Percentiles rank a stretch among this genome's conserved stretches.
Evolutionary conservation across 202 grass and related monocot species (phyloP).

Genomic region (Saccharum hybrid): DNA sequence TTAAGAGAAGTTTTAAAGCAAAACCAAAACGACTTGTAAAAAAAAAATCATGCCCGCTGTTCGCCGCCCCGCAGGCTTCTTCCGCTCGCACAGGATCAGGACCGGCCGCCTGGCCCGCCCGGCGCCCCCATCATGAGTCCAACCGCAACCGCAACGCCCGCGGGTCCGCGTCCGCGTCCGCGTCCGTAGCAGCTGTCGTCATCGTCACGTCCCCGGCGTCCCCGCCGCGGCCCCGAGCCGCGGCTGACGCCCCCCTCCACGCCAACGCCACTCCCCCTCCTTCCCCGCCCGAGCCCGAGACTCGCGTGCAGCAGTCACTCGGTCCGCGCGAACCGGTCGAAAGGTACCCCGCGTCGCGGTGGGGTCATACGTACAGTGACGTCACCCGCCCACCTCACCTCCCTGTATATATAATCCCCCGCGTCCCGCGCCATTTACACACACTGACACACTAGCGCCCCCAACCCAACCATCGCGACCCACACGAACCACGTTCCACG

Average conservation of each 20-base stretch:
- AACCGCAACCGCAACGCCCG: conserved; percentile 24
- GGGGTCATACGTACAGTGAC: neutral
- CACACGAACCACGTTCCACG: conserved; percentile 36
- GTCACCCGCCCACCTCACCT: conserved; percentile 52
- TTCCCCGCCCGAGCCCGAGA: too few species aligned
- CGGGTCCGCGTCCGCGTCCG: conserved; percentile 41
- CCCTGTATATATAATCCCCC: conserved; percentile 42
- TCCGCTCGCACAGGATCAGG: neutral
- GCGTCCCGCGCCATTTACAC: conserved; percentile 11
- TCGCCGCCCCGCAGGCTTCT: neutral
- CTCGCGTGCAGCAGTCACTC: too few species aligned
- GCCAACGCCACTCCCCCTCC: conserved; percentile 9
- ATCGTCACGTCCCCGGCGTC: conserved; percentile 46
- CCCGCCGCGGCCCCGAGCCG: neutral
- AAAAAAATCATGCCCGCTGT: neutral
- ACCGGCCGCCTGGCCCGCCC: neutral
- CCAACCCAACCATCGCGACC: neutral
- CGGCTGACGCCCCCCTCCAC: too few species aligned
- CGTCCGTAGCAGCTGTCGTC: conserved; percentile 43
- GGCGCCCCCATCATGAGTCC: conserved; percentile 31
- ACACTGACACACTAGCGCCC: neutral
- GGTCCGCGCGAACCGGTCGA: conserved; percentile 1
- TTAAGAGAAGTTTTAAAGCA: too few species aligned
- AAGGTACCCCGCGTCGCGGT: conserved; percentile 38
- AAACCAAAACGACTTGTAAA: too few species aligned